Percentiles rank a stretch among this genome's conserved stretches.
Evolutionary conservation across 2,329 filamentous ascomycete species (phyloP).

Genomic region (Arthrobotrys megalospora): DNA sequence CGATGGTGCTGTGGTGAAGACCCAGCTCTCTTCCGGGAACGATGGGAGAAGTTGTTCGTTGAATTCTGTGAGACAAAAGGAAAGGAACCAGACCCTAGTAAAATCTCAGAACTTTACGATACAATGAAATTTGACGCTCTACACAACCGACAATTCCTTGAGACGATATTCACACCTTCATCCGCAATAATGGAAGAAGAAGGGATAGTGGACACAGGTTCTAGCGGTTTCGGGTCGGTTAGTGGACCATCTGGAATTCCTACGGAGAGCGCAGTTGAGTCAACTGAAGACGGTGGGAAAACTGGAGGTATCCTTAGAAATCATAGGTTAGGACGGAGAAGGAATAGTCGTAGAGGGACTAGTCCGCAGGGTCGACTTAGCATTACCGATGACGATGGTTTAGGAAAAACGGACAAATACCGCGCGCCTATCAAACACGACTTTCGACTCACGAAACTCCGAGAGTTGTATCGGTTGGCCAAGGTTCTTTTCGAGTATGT

Average conservation of each 20-base stretch:
- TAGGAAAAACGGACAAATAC: constrained; percentile 53
- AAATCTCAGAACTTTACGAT: constrained; percentile 98
- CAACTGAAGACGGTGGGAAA: constrained; percentile 34
- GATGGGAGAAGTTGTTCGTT: constrained; percentile 97
- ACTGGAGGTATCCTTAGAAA: constrained; percentile 58
- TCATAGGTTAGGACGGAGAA: constrained; percentile 60
- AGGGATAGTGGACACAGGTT: constrained; percentile 62
- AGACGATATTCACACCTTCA: constrained; percentile 96
- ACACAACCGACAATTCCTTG: constrained; percentile 94
- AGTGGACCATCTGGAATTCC: constrained; percentile 36
- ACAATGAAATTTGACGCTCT: constrained; percentile 99
- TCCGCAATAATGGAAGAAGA: constrained; percentile 83
- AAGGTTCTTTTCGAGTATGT: constrained; percentile 88
- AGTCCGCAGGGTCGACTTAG: constrained; percentile 46
- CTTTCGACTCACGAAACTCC: constrained; percentile 85
- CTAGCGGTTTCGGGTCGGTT: constrained; percentile 37
- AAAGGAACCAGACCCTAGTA: constrained; percentile 93
- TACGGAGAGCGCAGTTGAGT: constrained; percentile 3
- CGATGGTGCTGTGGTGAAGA: constrained; percentile 98
- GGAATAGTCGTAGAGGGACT: constrained; percentile 50
- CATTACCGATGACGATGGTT: constrained; percentile 38
- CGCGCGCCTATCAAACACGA: constrained; percentile 81
- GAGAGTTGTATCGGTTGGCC: constrained; percentile 91
- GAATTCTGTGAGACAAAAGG: constrained; percentile 93
- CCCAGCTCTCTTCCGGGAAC: constrained; percentile 91